phyloP scores from a whole-genome alignment of 2,329 filamentous ascomycete species.

The Huntiella omanensis region DNA sequence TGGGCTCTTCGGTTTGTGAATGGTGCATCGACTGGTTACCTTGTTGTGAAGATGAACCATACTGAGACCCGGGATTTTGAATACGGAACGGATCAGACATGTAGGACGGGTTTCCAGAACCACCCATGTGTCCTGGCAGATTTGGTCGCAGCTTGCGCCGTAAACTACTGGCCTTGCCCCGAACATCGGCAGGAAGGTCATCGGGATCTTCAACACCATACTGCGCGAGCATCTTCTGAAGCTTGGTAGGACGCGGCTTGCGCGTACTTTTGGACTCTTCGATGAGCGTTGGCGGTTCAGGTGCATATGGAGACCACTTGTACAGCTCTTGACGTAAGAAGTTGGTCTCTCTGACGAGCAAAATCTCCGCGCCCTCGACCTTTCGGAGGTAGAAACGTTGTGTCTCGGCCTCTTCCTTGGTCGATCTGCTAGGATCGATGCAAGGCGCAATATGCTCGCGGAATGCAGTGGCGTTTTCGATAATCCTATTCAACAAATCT shows the following conservation, averaged over 20 bases:
- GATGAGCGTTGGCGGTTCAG: conserved; percentile 65
- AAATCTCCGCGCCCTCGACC: conserved; percentile 88
- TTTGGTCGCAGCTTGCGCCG: conserved; percentile 52
- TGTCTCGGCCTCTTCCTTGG: conserved; percentile 8
- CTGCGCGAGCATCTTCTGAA: conserved; percentile 83
- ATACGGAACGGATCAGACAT: conserved; percentile 12
- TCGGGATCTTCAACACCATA: conserved; percentile 81
- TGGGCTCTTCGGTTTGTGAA: conserved; percentile 1
- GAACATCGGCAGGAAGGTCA: conserved; percentile 66
- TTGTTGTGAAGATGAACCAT: conserved; percentile 8
- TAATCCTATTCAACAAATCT: conserved; percentile 65
- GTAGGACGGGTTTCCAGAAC: conserved; percentile 12
- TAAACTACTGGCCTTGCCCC: conserved; percentile 55
- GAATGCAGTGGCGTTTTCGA: conserved; percentile 69
- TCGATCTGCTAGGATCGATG: conserved; percentile 69
- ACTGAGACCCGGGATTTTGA: conserved; percentile 13
- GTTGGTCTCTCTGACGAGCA: conserved; percentile 87
- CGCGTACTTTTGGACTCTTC: conserved; percentile 79
- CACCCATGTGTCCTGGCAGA: conserved; percentile 16
- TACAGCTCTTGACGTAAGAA: conserved; percentile 92
- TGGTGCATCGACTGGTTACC: conserved; percentile 15
- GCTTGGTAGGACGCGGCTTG: conserved; percentile 88
- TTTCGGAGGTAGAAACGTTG: conserved; percentile 93
- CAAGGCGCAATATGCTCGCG: conserved; percentile 63
- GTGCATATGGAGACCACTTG: conserved; percentile 82